Evolutionary conservation across 257 asterid species (phyloP), one percentile per base, ranked within the genome.

Genomic region (Nicotiana noctiflora): DNA sequence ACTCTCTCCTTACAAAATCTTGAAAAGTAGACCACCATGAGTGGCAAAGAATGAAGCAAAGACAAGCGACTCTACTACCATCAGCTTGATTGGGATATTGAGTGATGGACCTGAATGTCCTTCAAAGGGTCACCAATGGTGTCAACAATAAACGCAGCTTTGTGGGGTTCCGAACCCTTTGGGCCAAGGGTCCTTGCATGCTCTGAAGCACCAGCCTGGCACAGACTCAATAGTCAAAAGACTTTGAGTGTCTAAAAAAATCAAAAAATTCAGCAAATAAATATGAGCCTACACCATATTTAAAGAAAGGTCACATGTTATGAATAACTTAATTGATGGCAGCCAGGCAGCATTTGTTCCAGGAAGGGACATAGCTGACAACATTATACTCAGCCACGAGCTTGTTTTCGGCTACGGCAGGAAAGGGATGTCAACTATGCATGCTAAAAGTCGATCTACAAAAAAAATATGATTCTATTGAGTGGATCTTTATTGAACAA

Each of bases 81-180:
- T 79, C 77, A 44, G 19, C 77, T 70, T 70, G 57, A 70, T 70
- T 11, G 21, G 77, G 77, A 70, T 70, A 70, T 70, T 70, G 77
- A 44, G 57, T 44, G 77, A 70, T 70, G 57, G 77, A 21, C 77
- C 77, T 40, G 77, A 70, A 70, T 70, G 17, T 70, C 77, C 57
- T 70, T 70, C 34, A 70, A n/a, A 12, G 77, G 77, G 53, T 40
- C 34, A 11, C 32, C 56, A n/a, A 68, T 37, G 76, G 76, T 68
- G 12, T 40, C 56, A 12, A 57, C 77, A 6, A 70, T 70, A 70
- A 70, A 57, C 1, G 77, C 19, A 70, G 77, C 57, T 8, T 70
- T 70, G 34, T 70, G 77, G 55, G 57, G 34, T 70, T 70, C 77
- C 5, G 77, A 70, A 44, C 57, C 77, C 34, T 70, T 44, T 70